Conservation (phyloP, 2,329 filamentous ascomycete genomes). For the Talaromyces albobiverticillius region DNA sequence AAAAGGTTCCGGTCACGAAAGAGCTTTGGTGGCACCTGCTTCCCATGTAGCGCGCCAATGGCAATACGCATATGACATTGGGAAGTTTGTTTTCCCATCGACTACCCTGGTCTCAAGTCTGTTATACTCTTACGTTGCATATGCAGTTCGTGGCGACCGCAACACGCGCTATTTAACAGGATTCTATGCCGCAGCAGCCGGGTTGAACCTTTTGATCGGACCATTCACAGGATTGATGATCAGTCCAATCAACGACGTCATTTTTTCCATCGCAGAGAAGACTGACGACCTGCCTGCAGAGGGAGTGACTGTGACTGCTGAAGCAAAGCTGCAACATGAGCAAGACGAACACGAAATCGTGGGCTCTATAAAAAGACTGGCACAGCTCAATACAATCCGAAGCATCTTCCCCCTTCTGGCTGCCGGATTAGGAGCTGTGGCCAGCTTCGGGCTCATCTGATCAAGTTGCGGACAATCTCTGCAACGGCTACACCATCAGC, state of each 20-base stretch:
- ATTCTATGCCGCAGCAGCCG: constrained; percentile 27
- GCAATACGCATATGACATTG: constrained; percentile 42
- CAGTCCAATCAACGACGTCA: constrained; percentile 24
- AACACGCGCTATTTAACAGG: background rate
- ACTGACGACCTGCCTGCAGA: constrained; percentile 7
- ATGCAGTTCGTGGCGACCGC: constrained; percentile 19
- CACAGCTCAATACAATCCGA: constrained; percentile 22
- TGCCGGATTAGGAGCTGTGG: constrained; percentile 24
- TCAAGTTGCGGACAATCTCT: background rate
- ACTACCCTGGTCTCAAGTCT: constrained; percentile 52
- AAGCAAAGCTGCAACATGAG: constrained; percentile 21
- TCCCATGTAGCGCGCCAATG: constrained; percentile 30
- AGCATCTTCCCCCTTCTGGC: constrained; percentile 23
- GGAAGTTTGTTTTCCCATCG: constrained; percentile 53
- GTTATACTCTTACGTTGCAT: constrained; percentile 44
- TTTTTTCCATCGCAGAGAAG: constrained; percentile 23
- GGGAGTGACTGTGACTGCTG: constrained; percentile 8
- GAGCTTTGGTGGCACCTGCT: constrained; percentile 16
- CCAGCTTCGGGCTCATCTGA: constrained; percentile 10
- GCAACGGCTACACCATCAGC: no score
- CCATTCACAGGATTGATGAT: constrained; percentile 32
- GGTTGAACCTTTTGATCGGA: constrained; percentile 29
- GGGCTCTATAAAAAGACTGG: constrained; percentile 21
- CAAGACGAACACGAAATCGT: constrained; percentile 20
- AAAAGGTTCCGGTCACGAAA: constrained; percentile 9